phyloP scores from a whole-genome alignment of 2,329 filamentous ascomycete genomes.

The Gaeumannomyces sp. region DNA sequence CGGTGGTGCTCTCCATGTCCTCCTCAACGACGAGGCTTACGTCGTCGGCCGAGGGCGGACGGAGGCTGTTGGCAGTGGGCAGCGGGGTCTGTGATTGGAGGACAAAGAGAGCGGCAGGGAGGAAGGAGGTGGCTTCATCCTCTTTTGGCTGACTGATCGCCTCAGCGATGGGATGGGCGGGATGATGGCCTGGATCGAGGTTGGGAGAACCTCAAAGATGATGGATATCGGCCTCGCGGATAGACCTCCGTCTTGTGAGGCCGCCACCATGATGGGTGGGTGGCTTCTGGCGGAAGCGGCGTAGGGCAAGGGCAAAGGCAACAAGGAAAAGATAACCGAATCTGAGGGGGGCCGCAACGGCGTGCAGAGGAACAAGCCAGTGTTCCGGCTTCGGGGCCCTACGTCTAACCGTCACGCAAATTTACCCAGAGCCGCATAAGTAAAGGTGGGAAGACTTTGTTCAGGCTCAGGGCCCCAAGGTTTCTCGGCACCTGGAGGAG shows the following conservation, averaged over 20 bases:
- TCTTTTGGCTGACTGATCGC: constrained; percentile 10
- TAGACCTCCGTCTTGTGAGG: constrained; percentile 3
- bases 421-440: background rate
- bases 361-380: background rate
- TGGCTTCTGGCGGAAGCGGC: background rate
- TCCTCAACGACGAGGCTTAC: constrained; percentile 9
- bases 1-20: constrained; percentile 4
- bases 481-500: background rate
- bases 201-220: constrained; percentile 15
- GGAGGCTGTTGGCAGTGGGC: background rate
- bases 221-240: constrained; percentile 7
- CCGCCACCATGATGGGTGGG: constrained; percentile 1
- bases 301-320: background rate
- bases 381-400: background rate
- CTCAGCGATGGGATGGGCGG: constrained; percentile 15
- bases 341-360: background rate
- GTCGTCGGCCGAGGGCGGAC: background rate
- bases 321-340: background rate
- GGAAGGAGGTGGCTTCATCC: constrained; percentile 6
- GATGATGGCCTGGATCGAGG: constrained; percentile 18
- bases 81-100: constrained; percentile 7
- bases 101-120: constrained; percentile 8
- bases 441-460: background rate
- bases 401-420: background rate
- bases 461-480: background rate